Percentiles rank a stretch among this genome's conserved stretches.
phyloP scores from a whole-genome alignment of 768 basidiomycete genomes.

The Hypholoma fasciculare region DNA sequence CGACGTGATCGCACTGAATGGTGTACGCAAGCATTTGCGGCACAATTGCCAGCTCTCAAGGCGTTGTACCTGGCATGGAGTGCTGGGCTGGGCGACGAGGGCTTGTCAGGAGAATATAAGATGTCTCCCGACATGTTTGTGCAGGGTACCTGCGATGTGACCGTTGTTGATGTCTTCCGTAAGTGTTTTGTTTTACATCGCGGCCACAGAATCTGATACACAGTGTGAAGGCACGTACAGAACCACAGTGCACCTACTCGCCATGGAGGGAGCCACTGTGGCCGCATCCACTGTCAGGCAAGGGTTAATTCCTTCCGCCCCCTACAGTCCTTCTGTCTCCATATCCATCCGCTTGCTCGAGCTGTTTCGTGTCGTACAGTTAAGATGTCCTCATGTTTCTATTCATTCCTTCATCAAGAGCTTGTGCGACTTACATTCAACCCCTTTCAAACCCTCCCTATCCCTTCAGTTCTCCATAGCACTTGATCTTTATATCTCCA shows the following conservation, averaged over 20 bases:
- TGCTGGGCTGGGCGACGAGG: not conserved
- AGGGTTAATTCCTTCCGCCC: not conserved
- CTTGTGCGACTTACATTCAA: slow-evolving; percentile 27
- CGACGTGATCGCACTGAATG: not conserved
- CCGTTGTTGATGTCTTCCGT: no score
- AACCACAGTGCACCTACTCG: not conserved
- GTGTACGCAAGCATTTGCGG: not conserved
- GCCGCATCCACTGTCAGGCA: not conserved
- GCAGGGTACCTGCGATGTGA: not conserved
- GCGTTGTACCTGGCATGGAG: not conserved
- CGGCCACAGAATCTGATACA: no score
- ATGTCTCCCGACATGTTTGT: not conserved
- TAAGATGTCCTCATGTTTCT: not conserved
- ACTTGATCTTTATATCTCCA: slow-evolving; percentile 24
- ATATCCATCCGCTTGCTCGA: not conserved
- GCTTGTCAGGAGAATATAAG: not conserved
- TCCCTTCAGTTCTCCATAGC: slow-evolving; percentile 22
- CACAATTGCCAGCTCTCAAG: not conserved
- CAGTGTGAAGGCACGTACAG: not conserved
- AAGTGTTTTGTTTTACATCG: no score
- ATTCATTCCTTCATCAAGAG: slow-evolving; percentile 20
- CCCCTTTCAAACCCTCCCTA: slow-evolving; percentile 16
- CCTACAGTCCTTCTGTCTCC: not conserved
- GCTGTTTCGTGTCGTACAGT: not conserved
- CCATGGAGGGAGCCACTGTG: not conserved